Conservation (phyloP, 768 basidiomycete genomes). For the Thelephora ganbajun region DNA sequence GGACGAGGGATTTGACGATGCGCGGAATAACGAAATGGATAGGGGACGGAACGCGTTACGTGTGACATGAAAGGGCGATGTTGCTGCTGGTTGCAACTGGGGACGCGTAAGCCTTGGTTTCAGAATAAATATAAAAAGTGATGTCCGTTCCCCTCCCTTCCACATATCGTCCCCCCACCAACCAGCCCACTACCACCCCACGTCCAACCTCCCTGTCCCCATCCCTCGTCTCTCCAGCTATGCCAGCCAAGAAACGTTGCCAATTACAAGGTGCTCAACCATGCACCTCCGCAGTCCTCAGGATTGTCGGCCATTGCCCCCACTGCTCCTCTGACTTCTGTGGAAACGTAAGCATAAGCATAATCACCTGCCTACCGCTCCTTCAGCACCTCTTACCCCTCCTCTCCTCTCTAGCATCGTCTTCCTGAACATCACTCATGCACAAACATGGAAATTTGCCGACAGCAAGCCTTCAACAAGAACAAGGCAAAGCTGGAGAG, state of each 20-base stretch:
- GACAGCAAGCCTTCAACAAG: constrained; percentile 75
- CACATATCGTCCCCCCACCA: neutral
- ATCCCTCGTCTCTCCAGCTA: constrained; percentile 23
- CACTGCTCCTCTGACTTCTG: constrained; percentile 73
- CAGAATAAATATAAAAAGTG: no score
- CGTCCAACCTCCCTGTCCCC: constrained; percentile 3
- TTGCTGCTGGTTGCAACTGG: no score
- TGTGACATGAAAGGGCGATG: no score
- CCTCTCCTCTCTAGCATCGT: constrained; percentile 45
- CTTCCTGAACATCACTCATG: constrained; percentile 83
- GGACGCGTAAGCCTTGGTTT: no score
- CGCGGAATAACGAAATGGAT: no score
- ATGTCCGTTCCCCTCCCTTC: neutral
- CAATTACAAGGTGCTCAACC: constrained; percentile 43
- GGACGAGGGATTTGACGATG: no score
- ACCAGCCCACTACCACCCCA: constrained; percentile 2
- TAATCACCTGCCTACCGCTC: constrained; percentile 1
- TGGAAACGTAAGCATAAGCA: constrained; percentile 53
- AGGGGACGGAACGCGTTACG: no score
- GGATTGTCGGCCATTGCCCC: constrained; percentile 77
- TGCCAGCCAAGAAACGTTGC: constrained; percentile 84
- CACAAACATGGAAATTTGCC: constrained; percentile 70
- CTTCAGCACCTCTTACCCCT: constrained; percentile 11
- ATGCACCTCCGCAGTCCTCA: constrained; percentile 69
- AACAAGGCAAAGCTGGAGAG: constrained; percentile 83